Evolutionary conservation across 371 early-diverging fungal species (phyloP).

Genomic region (Fennellomyces sp.): DNA sequence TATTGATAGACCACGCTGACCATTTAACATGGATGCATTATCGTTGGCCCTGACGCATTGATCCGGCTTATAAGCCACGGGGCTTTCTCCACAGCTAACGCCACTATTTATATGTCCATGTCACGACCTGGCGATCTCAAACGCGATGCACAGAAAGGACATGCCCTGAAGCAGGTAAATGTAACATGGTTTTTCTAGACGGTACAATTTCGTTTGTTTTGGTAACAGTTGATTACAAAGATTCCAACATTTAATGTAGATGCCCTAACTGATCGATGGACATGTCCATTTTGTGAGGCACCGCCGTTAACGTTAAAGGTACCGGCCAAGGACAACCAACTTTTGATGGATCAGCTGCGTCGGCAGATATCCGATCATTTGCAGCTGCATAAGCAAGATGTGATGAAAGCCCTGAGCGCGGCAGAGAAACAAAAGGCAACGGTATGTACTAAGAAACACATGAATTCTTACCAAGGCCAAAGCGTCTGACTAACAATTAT

Average conservation of each 20-base stretch:
- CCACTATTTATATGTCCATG: too few species aligned
- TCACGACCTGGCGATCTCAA: neutral
- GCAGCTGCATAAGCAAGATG: neutral
- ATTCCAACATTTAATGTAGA: neutral
- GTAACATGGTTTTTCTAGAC: neutral
- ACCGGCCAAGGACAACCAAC: neutral
- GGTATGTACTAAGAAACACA: too few species aligned
- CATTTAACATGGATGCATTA: too few species aligned
- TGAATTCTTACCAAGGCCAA: too few species aligned
- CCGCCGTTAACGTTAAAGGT: neutral
- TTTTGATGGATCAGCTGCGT: neutral
- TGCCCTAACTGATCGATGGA: neutral
- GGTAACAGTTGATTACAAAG: neutral
- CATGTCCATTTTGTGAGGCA: neutral
- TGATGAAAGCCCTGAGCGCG: neutral
- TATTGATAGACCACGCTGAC: too few species aligned
- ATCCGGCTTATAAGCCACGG: too few species aligned
- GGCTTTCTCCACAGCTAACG: too few species aligned
- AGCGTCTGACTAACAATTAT: neutral
- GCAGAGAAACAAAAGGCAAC: neutral
- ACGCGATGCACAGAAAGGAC: neutral
- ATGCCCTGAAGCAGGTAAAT: neutral
- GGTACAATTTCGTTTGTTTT: too few species aligned
- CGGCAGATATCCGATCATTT: constrained; percentile 1
- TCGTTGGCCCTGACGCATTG: too few species aligned